A percentile compares a stretch with the other conserved stretches of the same genome.
Evolutionary conservation across 306 rosid species (phyloP).

Genomic region (Rosa rugosa): DNA sequence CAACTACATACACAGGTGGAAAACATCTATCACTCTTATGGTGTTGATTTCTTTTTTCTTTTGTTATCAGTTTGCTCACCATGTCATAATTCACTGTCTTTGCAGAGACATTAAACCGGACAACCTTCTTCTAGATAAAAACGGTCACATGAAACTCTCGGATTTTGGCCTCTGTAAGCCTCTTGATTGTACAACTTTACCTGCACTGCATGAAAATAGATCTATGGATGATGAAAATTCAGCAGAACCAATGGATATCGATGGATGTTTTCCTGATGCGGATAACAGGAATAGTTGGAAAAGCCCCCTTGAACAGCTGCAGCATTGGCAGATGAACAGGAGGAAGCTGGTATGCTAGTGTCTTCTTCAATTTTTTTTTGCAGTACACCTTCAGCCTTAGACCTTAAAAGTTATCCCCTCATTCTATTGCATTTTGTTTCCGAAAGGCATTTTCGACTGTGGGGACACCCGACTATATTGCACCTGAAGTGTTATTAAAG

Average conservation of each 20-base stretch:
- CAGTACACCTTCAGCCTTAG: conserved; percentile 4
- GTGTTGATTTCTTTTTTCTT: conserved; percentile 14
- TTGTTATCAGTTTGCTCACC: conserved; percentile 23
- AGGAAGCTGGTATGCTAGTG: conserved; percentile 82
- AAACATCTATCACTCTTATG: conserved; percentile 14
- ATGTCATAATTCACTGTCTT: conserved; percentile 29
- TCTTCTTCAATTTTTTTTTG: conserved; percentile 23
- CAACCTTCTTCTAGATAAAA: conserved; percentile 89
- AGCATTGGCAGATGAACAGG: conserved; percentile 98
- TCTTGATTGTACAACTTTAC: conserved; percentile 80
- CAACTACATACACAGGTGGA: conserved; percentile 93
- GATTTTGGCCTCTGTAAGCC: conserved; percentile 99
- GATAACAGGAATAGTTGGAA: conserved; percentile 80
- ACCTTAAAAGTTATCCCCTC: conserved; percentile 14
- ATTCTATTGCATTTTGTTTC: conserved; percentile 25
- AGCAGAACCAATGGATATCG: conserved; percentile 90
- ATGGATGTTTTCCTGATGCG: conserved; percentile 58
- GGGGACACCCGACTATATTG: conserved; percentile 98
- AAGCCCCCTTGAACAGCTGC: conserved; percentile 92
- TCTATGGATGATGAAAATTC: conserved; percentile 70
- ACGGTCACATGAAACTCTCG: conserved; percentile 98
- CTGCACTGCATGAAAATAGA: conserved; percentile 90
- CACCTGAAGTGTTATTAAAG: conserved; percentile 93
- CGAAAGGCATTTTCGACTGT: conserved; percentile 96
- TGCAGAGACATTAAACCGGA: conserved; percentile 96